Evolutionary conservation across 2,329 filamentous ascomycete species (phyloP), one percentile per base, ranked within the genome.

Genomic region (Pseudogymnoascus sp.): DNA sequence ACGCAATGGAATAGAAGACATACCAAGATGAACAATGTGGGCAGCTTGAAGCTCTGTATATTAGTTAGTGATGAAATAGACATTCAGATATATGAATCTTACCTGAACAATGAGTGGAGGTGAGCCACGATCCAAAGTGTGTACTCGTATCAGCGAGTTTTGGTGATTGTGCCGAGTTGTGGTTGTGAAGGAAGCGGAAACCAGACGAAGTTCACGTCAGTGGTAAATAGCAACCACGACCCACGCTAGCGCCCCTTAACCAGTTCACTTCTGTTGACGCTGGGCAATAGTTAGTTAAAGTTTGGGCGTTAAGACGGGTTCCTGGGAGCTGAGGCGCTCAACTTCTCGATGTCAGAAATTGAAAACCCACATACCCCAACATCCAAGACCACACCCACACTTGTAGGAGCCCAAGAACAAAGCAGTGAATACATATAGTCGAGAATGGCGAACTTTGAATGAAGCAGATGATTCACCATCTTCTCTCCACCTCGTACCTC

Each of bases 21-120:
- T 31, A 43, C 59, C 34, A 31, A 43, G 14, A 11, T 16, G 12
- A 18, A 43, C 14, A 38, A 60, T 23, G 34, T 43, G 18, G 3
- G 14, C 36, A 38, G 36, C 59, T 43, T 43, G 21, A 43, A 43
- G 34, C 36, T 28, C 59, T 60, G 11, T 60, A 43, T 42, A 60
- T 43, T 60, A 38, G 38, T 60, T 43, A 43, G 34, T 25, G n/a
- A 25, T 25, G 59, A 38, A 25, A 23, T 38, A 60, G 14, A 3
- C 3, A 18, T 21, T 5, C n/a, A 18, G 2, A 5, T 8, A 56
- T 34, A 56, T 21, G 46, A 34, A 43, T 25, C 14, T 42, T 23
- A 60, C 36, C 3, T 56, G 28, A 34, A 21, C 9, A 56, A n/a
- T 18, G 16, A 34, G 28, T 34, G 18, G 25, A 4, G n/a, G 6